Evolutionary conservation across 2,329 filamentous ascomycete species (phyloP), one percentile per base, ranked within the genome.

Genomic region (Lecanicillium sp.): DNA sequence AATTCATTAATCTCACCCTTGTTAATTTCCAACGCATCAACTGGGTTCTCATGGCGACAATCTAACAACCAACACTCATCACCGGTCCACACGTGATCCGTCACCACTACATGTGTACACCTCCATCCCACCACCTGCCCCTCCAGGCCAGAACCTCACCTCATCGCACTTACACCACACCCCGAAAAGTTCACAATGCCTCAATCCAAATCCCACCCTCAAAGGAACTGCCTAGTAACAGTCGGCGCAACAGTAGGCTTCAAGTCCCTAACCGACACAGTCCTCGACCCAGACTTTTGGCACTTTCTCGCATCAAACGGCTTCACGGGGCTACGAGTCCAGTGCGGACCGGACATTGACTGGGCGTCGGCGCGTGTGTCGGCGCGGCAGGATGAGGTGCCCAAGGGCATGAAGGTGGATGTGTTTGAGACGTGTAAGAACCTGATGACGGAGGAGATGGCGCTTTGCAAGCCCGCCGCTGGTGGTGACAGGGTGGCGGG

Each of bases 171-270:
- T 15, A 19, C 20, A 25, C 22, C 9, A n/a, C 41, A 28, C 25
- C 22, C 1, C 33, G 27, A 5, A 16, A 17, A 25, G 11, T 12
- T 7, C 16, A 18, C n/a, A 25, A 25, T 25, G 19, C 19, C 33
- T 20, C 19, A 4, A 35, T 11, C 13, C 5, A 33, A 22, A 11
- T 33, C 35, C 6, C 25, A 33, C 5, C 35, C 49, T 14, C 42
- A 55, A 18, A 56, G 59, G 25, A 56, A 65, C 38, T 92, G 85
- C 56, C 85, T 98, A 48, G 82, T 95, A 40, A 96, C 92, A 0
- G 83, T 95, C 20, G 92, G 92, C 41, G 90, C 92, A 5, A 98
- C 90, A 0, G 88, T 89, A 13, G 76, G 83, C 15, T 98, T 98
- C 61, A 69, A 73, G 37, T 60, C 70, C 6, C 74, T 98, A 3